Percentiles rank a stretch among this genome's conserved stretches.
Conservation (phyloP, 768 basidiomycete genomes). For the Dictyophora rubrovolvata region DNA sequence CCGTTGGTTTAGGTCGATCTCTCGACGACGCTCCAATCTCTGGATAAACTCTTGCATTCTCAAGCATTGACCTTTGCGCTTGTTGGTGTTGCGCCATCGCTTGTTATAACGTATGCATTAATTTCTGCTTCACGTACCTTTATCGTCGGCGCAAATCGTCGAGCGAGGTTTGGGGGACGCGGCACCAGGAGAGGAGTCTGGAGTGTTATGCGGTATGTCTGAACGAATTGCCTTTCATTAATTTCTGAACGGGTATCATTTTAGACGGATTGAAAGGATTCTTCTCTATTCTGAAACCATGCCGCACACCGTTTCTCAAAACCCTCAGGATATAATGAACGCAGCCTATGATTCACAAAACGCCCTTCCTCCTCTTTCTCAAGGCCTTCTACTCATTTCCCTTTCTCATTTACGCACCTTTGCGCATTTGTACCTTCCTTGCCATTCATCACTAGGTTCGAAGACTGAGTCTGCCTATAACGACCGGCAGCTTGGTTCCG, state of each 20-base stretch:
- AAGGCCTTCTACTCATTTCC: slow-evolving; percentile 66
- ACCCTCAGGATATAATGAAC: slow-evolving; percentile 7
- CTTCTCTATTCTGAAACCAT: slow-evolving; percentile 39
- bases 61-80: slow-evolving; percentile 96
- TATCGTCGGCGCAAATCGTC: slow-evolving; percentile 39
- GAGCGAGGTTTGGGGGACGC: slow-evolving; percentile 49
- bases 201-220: slow-evolving; percentile 54
- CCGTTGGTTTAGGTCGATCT: slow-evolving; percentile 68
- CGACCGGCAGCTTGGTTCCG: too few relatives aligned
- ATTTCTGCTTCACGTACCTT: slow-evolving; percentile 43
- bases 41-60: slow-evolving; percentile 87
- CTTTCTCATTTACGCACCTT: slow-evolving; percentile 57
- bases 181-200: slow-evolving; percentile 47
- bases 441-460: slow-evolving; percentile 27
- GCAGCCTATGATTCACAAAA: slow-evolving; percentile 1
- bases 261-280: slow-evolving; percentile 59
- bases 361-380: slow-evolving; percentile 45
- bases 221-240: not conserved
- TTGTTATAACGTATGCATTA: slow-evolving; percentile 66
- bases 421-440: slow-evolving; percentile 47
- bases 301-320: slow-evolving; percentile 1
- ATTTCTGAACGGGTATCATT: not conserved
- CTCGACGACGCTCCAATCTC: slow-evolving; percentile 79
- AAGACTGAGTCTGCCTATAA: not conserved
- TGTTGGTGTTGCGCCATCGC: slow-evolving; percentile 86